These are phyloP conservation scores for Chaetomiaceae sp. DNA, from an alignment of 2,329 filamentous ascomycete species.

Conservation along the genomic window DNA sequence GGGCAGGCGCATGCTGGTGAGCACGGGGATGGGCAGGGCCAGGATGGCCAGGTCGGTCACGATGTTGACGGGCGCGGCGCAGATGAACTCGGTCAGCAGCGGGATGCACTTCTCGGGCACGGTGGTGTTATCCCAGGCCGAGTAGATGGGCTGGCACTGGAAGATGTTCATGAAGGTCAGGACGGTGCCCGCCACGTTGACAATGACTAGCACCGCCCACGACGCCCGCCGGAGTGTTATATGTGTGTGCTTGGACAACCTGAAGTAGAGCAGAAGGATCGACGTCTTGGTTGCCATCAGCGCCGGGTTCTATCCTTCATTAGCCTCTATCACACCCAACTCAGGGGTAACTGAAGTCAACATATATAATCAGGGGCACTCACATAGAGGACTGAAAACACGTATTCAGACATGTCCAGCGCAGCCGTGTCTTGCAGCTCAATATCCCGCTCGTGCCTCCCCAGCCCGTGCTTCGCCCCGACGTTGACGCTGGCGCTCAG, in stretches of 20 bases:
- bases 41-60: conserved; percentile 86
- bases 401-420: conserved; percentile 59
- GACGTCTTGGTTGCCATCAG: conserved; percentile 90
- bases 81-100: conserved; percentile 59
- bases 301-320: conserved; percentile 64
- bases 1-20: conserved; percentile 81
- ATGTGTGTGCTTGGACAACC: conserved; percentile 72
- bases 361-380: conserved; percentile 25
- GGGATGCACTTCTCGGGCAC: conserved; percentile 47
- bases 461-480: conserved; percentile 61
- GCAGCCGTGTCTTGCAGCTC: conserved; percentile 41
- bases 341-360: no score
- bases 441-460: conserved; percentile 62
- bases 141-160: conserved; percentile 72
- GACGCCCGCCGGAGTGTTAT: conserved; percentile 75
- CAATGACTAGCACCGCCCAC: conserved; percentile 70
- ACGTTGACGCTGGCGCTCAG: conserved; percentile 63
- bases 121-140: conserved; percentile 54
- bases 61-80: conserved; percentile 85
- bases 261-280: conserved; percentile 87
- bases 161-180: conserved; percentile 84
- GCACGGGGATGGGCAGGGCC: conserved; percentile 79
- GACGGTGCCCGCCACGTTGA: conserved; percentile 73
- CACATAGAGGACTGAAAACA: conserved; percentile 61
- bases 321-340: not conserved